phyloP scores from a whole-genome alignment of 805 yeast species.

The Kregervanrija delftensis region DNA sequence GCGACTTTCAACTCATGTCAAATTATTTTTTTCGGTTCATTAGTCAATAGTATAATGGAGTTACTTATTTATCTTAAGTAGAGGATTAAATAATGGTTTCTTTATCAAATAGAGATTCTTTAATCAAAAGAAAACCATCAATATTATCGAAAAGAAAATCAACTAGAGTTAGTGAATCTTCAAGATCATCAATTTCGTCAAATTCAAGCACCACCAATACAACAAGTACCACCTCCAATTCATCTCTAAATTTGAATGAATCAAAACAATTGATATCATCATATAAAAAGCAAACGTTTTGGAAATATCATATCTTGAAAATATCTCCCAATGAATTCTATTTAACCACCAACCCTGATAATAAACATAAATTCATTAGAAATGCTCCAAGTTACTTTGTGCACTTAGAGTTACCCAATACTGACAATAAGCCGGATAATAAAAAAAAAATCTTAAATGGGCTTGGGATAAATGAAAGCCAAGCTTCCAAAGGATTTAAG shows the following conservation, averaged over 20 bases:
- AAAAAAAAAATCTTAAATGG: neutral
- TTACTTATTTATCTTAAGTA: too few species aligned
- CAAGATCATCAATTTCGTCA: too few species aligned
- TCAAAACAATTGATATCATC: constrained; percentile 6
- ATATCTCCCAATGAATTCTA: constrained; percentile 46
- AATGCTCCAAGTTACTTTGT: constrained; percentile 60
- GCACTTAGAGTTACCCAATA: constrained; percentile 25
- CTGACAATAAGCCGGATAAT: neutral
- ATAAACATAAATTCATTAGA: constrained; percentile 50
- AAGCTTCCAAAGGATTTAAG: constrained; percentile 25
- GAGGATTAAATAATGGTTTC: too few species aligned
- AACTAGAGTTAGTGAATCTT: too few species aligned
- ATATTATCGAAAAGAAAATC: too few species aligned
- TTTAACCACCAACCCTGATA: constrained; percentile 61
- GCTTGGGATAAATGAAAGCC: neutral
- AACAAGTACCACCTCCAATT: constrained; percentile 4
- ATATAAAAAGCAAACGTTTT: constrained; percentile 28
- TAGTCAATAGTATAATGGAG: too few species aligned
- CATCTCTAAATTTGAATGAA: neutral
- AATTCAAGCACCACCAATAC: constrained; percentile 3
- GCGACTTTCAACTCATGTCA: too few species aligned
- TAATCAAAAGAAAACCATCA: too few species aligned
- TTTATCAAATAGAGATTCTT: too few species aligned
- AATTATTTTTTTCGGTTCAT: too few species aligned
- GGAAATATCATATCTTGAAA: constrained; percentile 59